Base-by-base conservation (phyloP, 768 basidiomycete genomes). In the Boletus patriciae region DNA sequence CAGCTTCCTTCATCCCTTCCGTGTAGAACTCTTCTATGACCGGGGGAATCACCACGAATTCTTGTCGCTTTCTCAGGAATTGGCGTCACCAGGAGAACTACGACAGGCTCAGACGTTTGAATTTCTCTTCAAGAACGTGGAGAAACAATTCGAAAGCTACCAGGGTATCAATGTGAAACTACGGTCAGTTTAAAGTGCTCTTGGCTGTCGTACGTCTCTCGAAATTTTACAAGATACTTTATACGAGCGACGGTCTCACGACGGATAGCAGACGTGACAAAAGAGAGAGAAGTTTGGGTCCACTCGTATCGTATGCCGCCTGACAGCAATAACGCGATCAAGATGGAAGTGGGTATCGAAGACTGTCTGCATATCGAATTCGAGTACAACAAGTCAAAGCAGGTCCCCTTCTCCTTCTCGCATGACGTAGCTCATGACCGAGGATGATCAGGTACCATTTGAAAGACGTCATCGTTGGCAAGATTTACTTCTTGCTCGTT, bases 311-410 rank as follows among this genome's bases (percentile, higher is more conserved):
- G 95, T 37, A 98, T 98, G 92, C 97, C 96, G 11, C 94, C 96
- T 54, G 97, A 98, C 73, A 91, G 85, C 67, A 98, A 97, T 73
- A 98, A 96, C 71, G 88, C 92, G 41, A 98, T 98, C 77, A 98
- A 96, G 80, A 98, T 99, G 97, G 97, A 98, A 76, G 97, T 98
- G 37, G 97, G 97, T 9, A 99, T 99, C 57, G 97, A 98, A 71
- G 97, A 98, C 68, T 98, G 97, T 72, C 74, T 98, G 65, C 96
- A 98, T 71, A 99, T 98, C 65, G 97, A 98, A 70, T 98, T 98
- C 62, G 97, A 98, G 76, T 98, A 99, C 77, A 98, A 99, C 80
- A 98, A 98, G 72, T 96, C 95, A 54, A 98, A 99, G 96, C 92
- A 56, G 61, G 90, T 78, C 15, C 18, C 1, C 1, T 5, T 41